A percentile compares a stretch with the other conserved stretches of the same genome.
Conservation (phyloP, 2,329 filamentous ascomycete genomes). For the Claviceps spartinae region DNA sequence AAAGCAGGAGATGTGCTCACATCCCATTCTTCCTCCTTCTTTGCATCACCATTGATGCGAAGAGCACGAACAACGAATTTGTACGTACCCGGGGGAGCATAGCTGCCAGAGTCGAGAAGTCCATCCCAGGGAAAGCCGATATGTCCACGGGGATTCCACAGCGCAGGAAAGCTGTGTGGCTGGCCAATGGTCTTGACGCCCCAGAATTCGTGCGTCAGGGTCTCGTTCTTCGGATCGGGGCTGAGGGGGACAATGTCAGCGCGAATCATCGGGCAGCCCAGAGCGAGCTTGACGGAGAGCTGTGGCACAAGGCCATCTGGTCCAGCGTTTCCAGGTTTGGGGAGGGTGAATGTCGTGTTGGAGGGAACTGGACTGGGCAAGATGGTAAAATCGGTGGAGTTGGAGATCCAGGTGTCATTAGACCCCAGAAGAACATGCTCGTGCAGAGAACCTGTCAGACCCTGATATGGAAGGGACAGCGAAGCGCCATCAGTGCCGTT, state of each 20-base stretch:
- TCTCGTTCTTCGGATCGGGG: slow-evolving; percentile 9
- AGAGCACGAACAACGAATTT: slow-evolving; percentile 34
- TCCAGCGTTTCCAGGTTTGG: slow-evolving; percentile 23
- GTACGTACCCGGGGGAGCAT: slow-evolving; percentile 35
- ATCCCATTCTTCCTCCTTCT: slow-evolving; percentile 33
- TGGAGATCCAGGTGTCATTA: too few species aligned
- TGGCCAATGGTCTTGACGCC: slow-evolving; percentile 30
- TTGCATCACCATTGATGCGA: slow-evolving; percentile 35
- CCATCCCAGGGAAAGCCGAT: slow-evolving; percentile 28
- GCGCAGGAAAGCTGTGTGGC: slow-evolving; percentile 26
- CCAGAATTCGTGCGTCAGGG: slow-evolving; percentile 16
- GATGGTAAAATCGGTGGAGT: too few species aligned
- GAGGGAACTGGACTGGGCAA: too few species aligned
- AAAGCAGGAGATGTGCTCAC: slow-evolving; percentile 27
- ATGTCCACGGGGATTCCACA: slow-evolving; percentile 17
- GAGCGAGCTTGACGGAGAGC: slow-evolving; percentile 26
- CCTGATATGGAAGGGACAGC: too few species aligned
- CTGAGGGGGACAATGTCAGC: slow-evolving; percentile 29
- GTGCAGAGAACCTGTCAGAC: too few species aligned
- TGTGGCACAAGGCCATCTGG: slow-evolving; percentile 22
- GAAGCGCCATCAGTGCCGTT: too few species aligned
- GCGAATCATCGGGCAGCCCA: slow-evolving; percentile 31
- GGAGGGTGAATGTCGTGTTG: slow-evolving; percentile 25
- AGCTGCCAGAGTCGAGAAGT: slow-evolving; percentile 29
- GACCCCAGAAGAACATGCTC: too few species aligned